These are phyloP conservation scores for Xylaria sp. DNA, from an alignment of 2,329 filamentous ascomycete genomes.

Conservation along the genomic window DNA sequence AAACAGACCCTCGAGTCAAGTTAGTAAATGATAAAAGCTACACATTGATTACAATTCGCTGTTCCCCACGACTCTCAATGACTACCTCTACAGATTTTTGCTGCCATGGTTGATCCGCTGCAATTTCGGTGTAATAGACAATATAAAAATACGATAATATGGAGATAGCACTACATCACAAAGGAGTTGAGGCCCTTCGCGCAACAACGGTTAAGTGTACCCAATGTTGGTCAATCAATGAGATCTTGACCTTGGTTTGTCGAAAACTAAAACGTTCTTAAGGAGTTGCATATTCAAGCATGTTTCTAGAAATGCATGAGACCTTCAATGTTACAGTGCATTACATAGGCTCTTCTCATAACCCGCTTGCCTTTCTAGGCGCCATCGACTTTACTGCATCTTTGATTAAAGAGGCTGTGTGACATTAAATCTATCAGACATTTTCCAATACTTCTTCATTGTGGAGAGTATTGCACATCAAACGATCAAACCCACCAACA, in stretches of 20 bases:
- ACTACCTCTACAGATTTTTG: not conserved
- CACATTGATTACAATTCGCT: not conserved
- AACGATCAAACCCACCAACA: not conserved
- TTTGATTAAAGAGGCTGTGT: not conserved
- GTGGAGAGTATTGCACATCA: not conserved
- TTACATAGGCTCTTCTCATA: not conserved
- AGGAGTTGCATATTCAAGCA: not conserved
- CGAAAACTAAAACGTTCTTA: not conserved
- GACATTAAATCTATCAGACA: not conserved
- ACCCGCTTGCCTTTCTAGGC: not conserved
- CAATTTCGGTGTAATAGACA: not conserved
- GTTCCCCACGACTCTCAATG: not conserved
- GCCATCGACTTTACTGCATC: not conserved
- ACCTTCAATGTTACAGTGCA: not conserved
- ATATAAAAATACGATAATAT: not conserved
- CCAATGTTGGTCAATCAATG: not conserved
- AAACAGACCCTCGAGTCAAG: slow-evolving; percentile 7
- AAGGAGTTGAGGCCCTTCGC: not conserved
- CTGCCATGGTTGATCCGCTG: not conserved
- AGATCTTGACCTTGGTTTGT: not conserved
- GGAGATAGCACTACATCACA: not conserved
- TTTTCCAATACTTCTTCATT: not conserved
- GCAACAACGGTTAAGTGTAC: not conserved
- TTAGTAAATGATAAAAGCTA: not conserved
- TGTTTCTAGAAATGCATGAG: not conserved